Evolutionary conservation across 805 yeast genomes (phyloP), one percentile per base, ranked within the genome.

Genomic region (Groenewaldozyma tartarivorans): DNA sequence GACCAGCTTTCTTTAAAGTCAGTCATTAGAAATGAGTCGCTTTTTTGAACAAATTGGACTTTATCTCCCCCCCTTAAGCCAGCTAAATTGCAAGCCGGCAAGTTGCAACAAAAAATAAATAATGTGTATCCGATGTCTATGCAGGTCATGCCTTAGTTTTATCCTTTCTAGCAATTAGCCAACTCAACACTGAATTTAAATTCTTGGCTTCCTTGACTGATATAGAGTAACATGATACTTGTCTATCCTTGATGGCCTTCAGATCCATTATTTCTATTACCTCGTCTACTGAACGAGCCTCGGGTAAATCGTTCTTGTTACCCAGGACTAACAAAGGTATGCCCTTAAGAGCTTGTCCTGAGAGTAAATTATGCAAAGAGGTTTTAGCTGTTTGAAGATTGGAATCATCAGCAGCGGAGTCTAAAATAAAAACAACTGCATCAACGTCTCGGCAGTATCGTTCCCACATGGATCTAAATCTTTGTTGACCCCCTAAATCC

Each of bases 401-500:
- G 20, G 20, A 21, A 9, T 57, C 48, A 6, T 55, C 49, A 44
- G 60, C 65, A 9, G 66, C 63, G 1, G 63, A 44, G 43, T 61
- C 65, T 9, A 61, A 58, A 15, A 61, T 57, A 44, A 61, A 61
- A 32, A 60, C 50, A 29, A 61, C 60, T 11, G 64, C 64, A 38
- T 50, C 51, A 38, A 57, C 62, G 7, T 63, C 64, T 36, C 57
- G 50, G 43, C 66, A 61, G 41, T 61, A 61, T 17, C 66, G 51
- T 36, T 61, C 66, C 66, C 66, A 61, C 66, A 61, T 60, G 21
- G 61, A 51, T 37, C 66, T 40, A 47, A 61, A 61, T 27, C 66
- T 48, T 5, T 65, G 64, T 46, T 61, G 66, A 2, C 66, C 66
- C 6, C 66, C 66, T 31, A 61, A 48, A 55, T 61, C 66, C 66